phyloP scores from a whole-genome alignment of 2,329 filamentous ascomycete genomes.

The Botrytis byssoidea region DNA sequence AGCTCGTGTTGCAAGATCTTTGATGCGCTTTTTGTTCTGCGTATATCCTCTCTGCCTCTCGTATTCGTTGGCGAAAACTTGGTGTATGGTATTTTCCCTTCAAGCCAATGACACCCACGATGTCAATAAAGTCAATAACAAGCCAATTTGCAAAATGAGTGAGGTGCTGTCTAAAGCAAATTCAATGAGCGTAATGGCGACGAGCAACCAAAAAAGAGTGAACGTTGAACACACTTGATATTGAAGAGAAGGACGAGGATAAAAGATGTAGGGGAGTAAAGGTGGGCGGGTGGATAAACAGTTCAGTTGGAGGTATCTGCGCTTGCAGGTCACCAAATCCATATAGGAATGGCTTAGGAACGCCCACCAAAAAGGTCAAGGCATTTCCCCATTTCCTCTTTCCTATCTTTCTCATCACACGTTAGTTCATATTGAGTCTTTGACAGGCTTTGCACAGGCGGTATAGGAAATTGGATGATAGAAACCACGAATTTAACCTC shows the following conservation, averaged over 20 bases:
- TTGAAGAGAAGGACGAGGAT: slow-evolving; percentile 4
- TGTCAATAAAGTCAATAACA: slow-evolving; percentile 4
- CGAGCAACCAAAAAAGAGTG: slow-evolving; percentile 17
- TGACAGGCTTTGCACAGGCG: slow-evolving; percentile 2
- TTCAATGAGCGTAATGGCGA: slow-evolving; percentile 23
- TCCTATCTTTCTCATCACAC: not conserved
- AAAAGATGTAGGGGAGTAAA: slow-evolving; percentile 9
- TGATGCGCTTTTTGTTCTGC: not conserved
- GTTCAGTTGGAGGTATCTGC: not conserved
- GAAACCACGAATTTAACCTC: not conserved
- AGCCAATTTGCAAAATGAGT: not conserved
- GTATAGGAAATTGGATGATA: slow-evolving; percentile 17
- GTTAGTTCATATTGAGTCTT: not conserved
- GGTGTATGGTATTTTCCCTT: not conserved
- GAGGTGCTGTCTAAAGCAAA: not conserved
- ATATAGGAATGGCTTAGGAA: not conserved
- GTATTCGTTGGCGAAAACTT: not conserved
- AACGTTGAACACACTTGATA: not conserved
- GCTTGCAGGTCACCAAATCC: slow-evolving; percentile 1
- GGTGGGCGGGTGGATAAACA: slow-evolving; percentile 1
- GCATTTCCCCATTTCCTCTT: slow-evolving; percentile 12
- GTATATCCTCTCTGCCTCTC: not conserved
- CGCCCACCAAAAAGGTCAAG: not conserved
- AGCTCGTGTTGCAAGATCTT: not conserved
- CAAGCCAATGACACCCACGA: not conserved